These are phyloP conservation scores for Cicer bijugum DNA, from an alignment of 306 rosid species.

Conservation along the genomic window DNA sequence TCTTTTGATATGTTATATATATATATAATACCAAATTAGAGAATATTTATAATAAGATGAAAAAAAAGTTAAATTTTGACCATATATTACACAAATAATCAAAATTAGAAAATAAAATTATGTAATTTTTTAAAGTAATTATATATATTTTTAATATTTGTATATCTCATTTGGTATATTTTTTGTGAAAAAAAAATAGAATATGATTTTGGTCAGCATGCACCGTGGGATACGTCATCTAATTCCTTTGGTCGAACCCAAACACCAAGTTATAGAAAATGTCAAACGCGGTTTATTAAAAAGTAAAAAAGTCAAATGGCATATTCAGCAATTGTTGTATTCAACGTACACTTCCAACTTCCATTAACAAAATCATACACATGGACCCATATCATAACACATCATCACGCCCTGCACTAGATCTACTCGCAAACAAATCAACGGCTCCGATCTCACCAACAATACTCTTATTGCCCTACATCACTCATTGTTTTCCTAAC, in stretches of 20 bases:
- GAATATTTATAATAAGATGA: no score
- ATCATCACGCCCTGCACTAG: slow-evolving; percentile 21
- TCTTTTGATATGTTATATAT: no score
- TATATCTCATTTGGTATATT: no score
- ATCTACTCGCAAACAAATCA: slow-evolving; percentile 11
- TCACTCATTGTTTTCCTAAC: slow-evolving; percentile 40
- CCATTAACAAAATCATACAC: slow-evolving; percentile 13
- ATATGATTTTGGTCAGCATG: slow-evolving; percentile 46
- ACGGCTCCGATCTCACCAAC: slow-evolving; percentile 42
- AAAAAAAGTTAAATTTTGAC: no score
- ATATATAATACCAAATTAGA: no score
- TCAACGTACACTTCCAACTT: slow-evolving; percentile 16
- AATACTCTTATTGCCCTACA: slow-evolving; percentile 31
- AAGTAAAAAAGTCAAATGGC: slow-evolving; percentile 41
- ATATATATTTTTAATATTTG: no score
- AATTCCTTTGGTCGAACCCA: slow-evolving; percentile 29
- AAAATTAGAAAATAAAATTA: no score
- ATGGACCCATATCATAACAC: slow-evolving; percentile 42
- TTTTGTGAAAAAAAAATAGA: no score
- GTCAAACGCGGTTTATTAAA: slow-evolving; percentile 42
- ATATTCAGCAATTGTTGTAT: slow-evolving; percentile 40
- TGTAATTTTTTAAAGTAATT: no score
- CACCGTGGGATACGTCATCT: slow-evolving; percentile 52
- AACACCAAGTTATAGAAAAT: neutral
- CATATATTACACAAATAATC: no score